Evolutionary conservation across 1,284 basidiomycete genomes (phyloP).

Genomic region (Tilletiaria anomala): DNA sequence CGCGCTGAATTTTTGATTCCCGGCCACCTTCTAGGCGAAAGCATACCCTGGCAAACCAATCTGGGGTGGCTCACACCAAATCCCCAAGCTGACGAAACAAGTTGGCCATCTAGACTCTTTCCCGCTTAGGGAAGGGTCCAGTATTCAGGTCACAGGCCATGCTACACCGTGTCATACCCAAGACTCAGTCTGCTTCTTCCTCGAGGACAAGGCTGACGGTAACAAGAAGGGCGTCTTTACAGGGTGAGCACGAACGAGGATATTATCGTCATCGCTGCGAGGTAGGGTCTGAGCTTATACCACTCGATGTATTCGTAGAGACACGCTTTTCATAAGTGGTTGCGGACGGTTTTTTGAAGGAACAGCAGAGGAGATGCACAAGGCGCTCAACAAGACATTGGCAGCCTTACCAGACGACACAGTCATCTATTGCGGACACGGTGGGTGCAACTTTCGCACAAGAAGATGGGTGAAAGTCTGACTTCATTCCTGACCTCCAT

Average conservation of each 20-base stretch:
- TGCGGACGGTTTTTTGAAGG: constrained; percentile 92
- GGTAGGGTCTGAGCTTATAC: background rate
- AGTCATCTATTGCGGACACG: constrained; percentile 77
- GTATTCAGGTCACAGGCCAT: constrained; percentile 40
- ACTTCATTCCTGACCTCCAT: constrained; percentile 1
- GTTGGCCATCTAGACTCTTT: constrained; percentile 44
- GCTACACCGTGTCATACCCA: constrained; percentile 93
- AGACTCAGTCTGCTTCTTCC: constrained; percentile 83
- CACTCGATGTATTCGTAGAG: constrained; percentile 42
- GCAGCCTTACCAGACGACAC: constrained; percentile 62
- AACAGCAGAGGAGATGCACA: constrained; percentile 67
- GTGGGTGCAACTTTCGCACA: too few species aligned
- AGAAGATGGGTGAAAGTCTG: too few species aligned
- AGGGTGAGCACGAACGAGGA: constrained; percentile 45
- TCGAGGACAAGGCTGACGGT: constrained; percentile 48
- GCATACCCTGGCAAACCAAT: constrained; percentile 56
- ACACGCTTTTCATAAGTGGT: constrained; percentile 73
- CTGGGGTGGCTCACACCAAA: constrained; percentile 65
- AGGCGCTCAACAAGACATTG: constrained; percentile 56
- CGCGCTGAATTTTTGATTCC: background rate
- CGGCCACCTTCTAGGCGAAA: constrained; percentile 1
- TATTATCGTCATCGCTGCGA: background rate
- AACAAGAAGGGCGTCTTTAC: constrained; percentile 58
- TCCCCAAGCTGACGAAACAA: constrained; percentile 55
- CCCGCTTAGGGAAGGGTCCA: constrained; percentile 9